phyloP scores from a whole-genome alignment of 129 eudicot genomes.

The Artemisia tridentata region DNA sequence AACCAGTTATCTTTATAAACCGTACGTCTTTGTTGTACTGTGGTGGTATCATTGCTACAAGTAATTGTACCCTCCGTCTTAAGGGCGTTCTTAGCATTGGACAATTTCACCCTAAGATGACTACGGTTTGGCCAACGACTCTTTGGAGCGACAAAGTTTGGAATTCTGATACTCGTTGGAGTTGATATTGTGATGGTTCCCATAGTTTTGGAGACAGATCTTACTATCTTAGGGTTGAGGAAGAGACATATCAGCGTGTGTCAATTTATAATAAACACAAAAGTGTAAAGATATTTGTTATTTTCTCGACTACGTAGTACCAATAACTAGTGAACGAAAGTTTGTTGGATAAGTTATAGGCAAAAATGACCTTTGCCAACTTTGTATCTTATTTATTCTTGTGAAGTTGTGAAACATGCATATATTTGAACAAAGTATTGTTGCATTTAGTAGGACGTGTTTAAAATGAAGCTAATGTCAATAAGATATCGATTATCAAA shows the following conservation, averaged over 20 bases:
- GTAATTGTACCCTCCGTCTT: neutral
- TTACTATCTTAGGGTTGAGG: neutral
- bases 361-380: too few species aligned
- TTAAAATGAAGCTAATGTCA: too few species aligned
- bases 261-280: neutral
- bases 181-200: neutral
- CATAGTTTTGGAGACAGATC: constrained; percentile 1
- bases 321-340: too few species aligned
- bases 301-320: too few species aligned
- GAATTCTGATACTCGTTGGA: neutral
- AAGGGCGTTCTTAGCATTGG: neutral
- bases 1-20: constrained; percentile 57
- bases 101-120: too few species aligned
- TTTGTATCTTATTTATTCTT: too few species aligned
- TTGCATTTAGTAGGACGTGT: too few species aligned
- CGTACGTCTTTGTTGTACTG: constrained; percentile 31
- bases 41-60: neutral
- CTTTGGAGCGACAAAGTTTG: neutral
- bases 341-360: too few species aligned
- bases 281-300: neutral
- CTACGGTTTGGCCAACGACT: neutral
- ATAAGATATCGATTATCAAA: too few species aligned
- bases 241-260: neutral
- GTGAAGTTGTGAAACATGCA: too few species aligned
- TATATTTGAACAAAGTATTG: too few species aligned